Evolutionary conservation across 2,329 filamentous ascomycete species (phyloP).

Genomic region (Alternaria solani): DNA sequence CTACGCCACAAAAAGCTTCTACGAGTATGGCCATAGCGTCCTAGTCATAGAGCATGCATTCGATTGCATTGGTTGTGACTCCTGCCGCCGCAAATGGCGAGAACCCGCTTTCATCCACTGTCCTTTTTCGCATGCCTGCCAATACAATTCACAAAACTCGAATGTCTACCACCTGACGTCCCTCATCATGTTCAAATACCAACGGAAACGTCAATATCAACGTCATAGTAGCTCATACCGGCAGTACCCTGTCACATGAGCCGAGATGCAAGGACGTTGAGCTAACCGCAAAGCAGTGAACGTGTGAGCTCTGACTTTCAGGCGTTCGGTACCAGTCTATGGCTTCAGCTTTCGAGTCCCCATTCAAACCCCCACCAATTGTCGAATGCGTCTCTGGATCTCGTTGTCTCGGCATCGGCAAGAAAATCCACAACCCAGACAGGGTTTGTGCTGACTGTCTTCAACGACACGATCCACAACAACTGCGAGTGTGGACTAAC

Average conservation of each 20-base stretch:
- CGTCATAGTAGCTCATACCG: slow-evolving; percentile 14
- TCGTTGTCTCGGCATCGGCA: slow-evolving; percentile 39
- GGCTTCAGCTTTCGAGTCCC: slow-evolving; percentile 21
- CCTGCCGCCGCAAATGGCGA: slow-evolving; percentile 16
- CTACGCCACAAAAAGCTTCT: slow-evolving; percentile 33
- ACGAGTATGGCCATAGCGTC: slow-evolving; percentile 23
- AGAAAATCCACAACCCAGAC: slow-evolving; percentile 31
- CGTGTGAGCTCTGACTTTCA: slow-evolving; percentile 21
- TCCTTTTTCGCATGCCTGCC: slow-evolving; percentile 5
- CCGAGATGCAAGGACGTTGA: slow-evolving; percentile 29
- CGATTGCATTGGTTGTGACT: slow-evolving; percentile 22
- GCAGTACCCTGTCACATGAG: slow-evolving; percentile 15
- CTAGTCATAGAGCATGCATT: slow-evolving; percentile 11
- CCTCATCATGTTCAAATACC: slow-evolving; percentile 7
- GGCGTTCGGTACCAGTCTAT: slow-evolving; percentile 27
- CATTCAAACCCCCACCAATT: slow-evolving; percentile 37
- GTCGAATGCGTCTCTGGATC: slow-evolving; percentile 32
- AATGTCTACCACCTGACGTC: background rate
- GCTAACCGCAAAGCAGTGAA: slow-evolving; percentile 25
- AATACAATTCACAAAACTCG: background rate
- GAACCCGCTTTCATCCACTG: slow-evolving; percentile 15
- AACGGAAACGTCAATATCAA: slow-evolving; percentile 1
- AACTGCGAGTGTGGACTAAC: slow-evolving; percentile 31
- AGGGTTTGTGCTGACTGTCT: slow-evolving; percentile 36
- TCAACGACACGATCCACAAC: slow-evolving; percentile 34